Percentiles rank a stretch among this genome's conserved stretches.
Evolutionary conservation across 805 yeast species (phyloP).

Genomic region (Sugiyamaella smithiae): DNA sequence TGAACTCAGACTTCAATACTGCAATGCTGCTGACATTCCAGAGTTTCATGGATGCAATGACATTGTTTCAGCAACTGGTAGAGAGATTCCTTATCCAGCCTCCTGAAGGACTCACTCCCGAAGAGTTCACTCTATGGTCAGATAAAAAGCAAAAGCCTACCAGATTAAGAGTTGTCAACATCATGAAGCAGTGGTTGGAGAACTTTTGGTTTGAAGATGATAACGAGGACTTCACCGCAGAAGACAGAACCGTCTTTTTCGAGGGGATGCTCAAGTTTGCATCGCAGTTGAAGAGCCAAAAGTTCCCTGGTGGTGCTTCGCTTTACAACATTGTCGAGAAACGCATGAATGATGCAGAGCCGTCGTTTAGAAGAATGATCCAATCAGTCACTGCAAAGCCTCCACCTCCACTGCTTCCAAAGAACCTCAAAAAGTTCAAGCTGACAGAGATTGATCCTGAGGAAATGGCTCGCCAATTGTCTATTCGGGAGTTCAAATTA

Average conservation of each 20-base stretch:
- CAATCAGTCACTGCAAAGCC: slow-evolving; percentile 15
- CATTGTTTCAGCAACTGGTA: slow-evolving; percentile 57
- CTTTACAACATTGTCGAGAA: slow-evolving; percentile 40
- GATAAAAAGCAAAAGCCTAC: slow-evolving; percentile 67
- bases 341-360: slow-evolving; percentile 31
- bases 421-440: slow-evolving; percentile 40
- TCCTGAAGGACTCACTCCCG: slow-evolving; percentile 83
- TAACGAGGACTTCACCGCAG: slow-evolving; percentile 17
- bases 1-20: slow-evolving; percentile 61
- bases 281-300: slow-evolving; percentile 39
- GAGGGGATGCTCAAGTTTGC: slow-evolving; percentile 41
- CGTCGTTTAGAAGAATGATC: slow-evolving; percentile 23
- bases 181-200: slow-evolving; percentile 64
- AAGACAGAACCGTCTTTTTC: slow-evolving; percentile 28
- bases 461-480: slow-evolving; percentile 80
- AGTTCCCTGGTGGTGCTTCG: slow-evolving; percentile 44
- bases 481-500: slow-evolving; percentile 68
- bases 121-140: slow-evolving; percentile 76
- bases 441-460: slow-evolving; percentile 66
- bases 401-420: slow-evolving; percentile 31
- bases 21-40: slow-evolving; percentile 73
- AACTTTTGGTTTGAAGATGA: slow-evolving; percentile 60
- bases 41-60: slow-evolving; percentile 66
- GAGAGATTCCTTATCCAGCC: slow-evolving; percentile 68
- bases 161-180: slow-evolving; percentile 59